Evolutionary conservation across 768 basidiomycete genomes (phyloP).

Genomic region (Collybia mongolica): DNA sequence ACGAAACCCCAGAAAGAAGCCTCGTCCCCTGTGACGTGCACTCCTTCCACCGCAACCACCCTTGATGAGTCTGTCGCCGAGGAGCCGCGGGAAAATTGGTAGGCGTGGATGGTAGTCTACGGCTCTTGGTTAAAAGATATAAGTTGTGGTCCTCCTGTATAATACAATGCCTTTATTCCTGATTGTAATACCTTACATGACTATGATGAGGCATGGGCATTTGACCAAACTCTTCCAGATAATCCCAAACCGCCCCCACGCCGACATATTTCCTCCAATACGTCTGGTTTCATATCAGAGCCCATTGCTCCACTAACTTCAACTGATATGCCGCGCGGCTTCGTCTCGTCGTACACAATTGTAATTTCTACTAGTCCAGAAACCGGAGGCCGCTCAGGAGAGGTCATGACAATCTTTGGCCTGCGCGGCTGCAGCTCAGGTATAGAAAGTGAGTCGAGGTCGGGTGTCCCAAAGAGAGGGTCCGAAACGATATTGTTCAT

Average conservation of each 20-base stretch:
- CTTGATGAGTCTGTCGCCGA: too few relatives aligned
- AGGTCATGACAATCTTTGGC: conserved; percentile 62
- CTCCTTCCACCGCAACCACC: too few relatives aligned
- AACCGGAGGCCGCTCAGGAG: conserved; percentile 63
- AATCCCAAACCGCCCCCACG: conserved; percentile 71
- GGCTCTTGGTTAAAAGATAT: too few relatives aligned
- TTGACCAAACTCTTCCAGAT: conserved; percentile 65
- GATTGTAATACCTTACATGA: not conserved
- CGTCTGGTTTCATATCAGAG: conserved; percentile 47
- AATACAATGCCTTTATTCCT: not conserved
- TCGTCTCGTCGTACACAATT: conserved; percentile 57
- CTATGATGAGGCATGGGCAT: conserved; percentile 22
- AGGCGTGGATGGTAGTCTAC: too few relatives aligned
- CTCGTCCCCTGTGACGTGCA: too few relatives aligned
- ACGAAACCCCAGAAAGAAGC: too few relatives aligned
- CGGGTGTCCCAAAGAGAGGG: conserved; percentile 41
- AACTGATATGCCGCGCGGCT: conserved; percentile 53
- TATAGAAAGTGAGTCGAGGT: conserved; percentile 34
- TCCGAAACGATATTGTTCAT: conserved; percentile 32
- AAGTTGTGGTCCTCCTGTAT: not conserved
- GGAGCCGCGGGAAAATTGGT: too few relatives aligned
- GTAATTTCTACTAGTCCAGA: conserved; percentile 65
- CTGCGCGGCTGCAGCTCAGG: conserved; percentile 35
- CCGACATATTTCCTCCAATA: conserved; percentile 68
- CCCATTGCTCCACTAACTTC: conserved; percentile 61